These are phyloP conservation scores for Ceratobasidium sp. DNA, from an alignment of 1,284 basidiomycete genomes.

Conservation along the genomic window DNA sequence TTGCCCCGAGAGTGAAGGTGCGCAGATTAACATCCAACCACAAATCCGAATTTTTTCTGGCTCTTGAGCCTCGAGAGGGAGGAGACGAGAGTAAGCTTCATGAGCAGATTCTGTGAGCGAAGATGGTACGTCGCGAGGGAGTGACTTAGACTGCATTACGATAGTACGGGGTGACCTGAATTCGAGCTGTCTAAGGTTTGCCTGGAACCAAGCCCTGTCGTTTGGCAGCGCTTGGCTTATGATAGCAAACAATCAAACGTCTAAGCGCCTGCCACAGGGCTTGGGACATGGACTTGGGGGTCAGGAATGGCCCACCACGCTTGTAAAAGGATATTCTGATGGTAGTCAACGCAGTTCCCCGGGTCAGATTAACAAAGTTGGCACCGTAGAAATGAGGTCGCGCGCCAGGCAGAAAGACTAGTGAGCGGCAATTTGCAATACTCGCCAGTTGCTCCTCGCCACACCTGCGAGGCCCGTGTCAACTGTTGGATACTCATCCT, in stretches of 20 bases:
- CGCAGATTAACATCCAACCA: slow-evolving; percentile 1
- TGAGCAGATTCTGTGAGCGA: no score
- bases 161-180: no score
- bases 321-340: background rate
- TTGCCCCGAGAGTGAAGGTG: background rate
- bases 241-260: no score
- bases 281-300: background rate
- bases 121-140: no score
- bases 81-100: no score
- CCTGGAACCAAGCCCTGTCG: no score
- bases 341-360: background rate
- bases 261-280: background rate
- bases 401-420: background rate
- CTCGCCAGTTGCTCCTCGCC: background rate
- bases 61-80: background rate
- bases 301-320: background rate
- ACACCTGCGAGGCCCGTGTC: background rate
- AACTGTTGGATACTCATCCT: background rate
- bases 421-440: background rate
- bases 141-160: no score
- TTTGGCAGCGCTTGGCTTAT: no score
- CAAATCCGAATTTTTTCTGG: background rate
- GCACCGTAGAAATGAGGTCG: background rate
- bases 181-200: no score
- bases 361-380: background rate